Percentiles rank a stretch among this genome's conserved stretches.
These are phyloP conservation scores for Rachicladosporium sp. DNA, from an alignment of 2,329 filamentous ascomycete species.

Conservation along the genomic window DNA sequence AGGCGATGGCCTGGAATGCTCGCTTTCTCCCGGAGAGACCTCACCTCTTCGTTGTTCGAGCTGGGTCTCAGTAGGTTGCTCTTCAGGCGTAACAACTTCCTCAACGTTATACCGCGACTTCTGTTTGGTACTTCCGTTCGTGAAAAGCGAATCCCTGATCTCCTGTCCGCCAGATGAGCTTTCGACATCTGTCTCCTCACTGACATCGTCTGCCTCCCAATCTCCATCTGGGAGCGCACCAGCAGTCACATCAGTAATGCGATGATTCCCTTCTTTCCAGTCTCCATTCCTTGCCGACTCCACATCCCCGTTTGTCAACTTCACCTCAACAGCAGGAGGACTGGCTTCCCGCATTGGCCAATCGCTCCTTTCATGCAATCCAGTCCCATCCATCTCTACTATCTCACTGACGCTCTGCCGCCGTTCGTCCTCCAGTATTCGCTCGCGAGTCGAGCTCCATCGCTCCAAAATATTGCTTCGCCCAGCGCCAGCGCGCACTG, in stretches of 20 bases:
- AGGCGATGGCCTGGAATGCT: too few relatives aligned
- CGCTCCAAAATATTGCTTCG: slow-evolving; percentile 13
- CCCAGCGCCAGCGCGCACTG: slow-evolving; percentile 6
- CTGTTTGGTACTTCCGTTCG: too few relatives aligned
- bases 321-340: slow-evolving; percentile 1
- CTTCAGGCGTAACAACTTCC: too few relatives aligned
- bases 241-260: slow-evolving; percentile 2
- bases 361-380: slow-evolving; percentile 16
- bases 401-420: slow-evolving; percentile 13
- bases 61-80: too few relatives aligned
- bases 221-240: slow-evolving; percentile 10
- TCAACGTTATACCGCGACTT: too few relatives aligned
- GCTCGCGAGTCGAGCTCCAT: slow-evolving; percentile 17
- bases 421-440: slow-evolving; percentile 15
- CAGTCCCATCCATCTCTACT: slow-evolving; percentile 19
- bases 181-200: slow-evolving; percentile 9
- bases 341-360: slow-evolving; percentile 15
- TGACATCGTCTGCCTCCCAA: slow-evolving; percentile 12
- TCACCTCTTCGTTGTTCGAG: too few relatives aligned
- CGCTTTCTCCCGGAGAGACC: too few relatives aligned
- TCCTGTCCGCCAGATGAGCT: too few relatives aligned
- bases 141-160: too few relatives aligned
- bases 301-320: too few relatives aligned
- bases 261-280: slow-evolving; percentile 1
- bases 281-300: not conserved